These are phyloP conservation scores for Periconia macrospinosa DNA, from an alignment of 2,329 filamentous ascomycete genomes.

Conservation along the genomic window DNA sequence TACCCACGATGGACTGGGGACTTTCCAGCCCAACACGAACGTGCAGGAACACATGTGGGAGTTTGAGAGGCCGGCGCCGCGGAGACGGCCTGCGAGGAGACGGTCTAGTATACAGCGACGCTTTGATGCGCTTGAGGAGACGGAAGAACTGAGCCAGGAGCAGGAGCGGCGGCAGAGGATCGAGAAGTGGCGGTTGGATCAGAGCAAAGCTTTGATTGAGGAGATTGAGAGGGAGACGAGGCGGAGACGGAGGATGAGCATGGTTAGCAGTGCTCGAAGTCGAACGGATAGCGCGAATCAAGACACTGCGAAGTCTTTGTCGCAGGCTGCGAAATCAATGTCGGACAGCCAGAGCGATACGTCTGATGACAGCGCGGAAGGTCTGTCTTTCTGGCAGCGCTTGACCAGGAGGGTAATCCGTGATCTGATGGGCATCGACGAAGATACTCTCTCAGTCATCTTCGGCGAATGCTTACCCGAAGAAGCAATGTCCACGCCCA, in stretches of 20 bases:
- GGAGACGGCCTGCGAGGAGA: slow-evolving; percentile 53
- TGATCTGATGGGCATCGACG: slow-evolving; percentile 89
- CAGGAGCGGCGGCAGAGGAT: slow-evolving; percentile 80
- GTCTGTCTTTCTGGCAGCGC: slow-evolving; percentile 74
- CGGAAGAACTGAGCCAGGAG: slow-evolving; percentile 58
- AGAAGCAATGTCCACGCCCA: slow-evolving; percentile 29
- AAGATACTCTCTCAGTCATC: slow-evolving; percentile 79
- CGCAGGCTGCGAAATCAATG: slow-evolving; percentile 19
- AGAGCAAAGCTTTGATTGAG: slow-evolving; percentile 80
- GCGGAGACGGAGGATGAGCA: slow-evolving; percentile 64
- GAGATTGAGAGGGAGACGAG: slow-evolving; percentile 87
- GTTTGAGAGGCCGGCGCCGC: slow-evolving; percentile 82
- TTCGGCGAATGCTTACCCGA: slow-evolving; percentile 76
- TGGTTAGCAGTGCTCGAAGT: slow-evolving; percentile 51
- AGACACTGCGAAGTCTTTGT: slow-evolving; percentile 9
- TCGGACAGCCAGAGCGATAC: slow-evolving; percentile 36
- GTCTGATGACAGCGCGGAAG: slow-evolving; percentile 49
- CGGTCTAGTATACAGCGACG: slow-evolving; percentile 61
- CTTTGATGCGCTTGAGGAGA: slow-evolving; percentile 58
- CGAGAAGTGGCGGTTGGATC: slow-evolving; percentile 88
- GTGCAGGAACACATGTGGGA: slow-evolving; percentile 86
- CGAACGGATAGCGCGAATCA: slow-evolving; percentile 23
- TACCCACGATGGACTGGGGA: slow-evolving; percentile 86
- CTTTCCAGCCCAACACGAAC: slow-evolving; percentile 69
- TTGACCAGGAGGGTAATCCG: slow-evolving; percentile 85